Evolutionary conservation across 352 stramenopile genomes (phyloP).

Genomic region (Globisporangium mamillatum): DNA sequence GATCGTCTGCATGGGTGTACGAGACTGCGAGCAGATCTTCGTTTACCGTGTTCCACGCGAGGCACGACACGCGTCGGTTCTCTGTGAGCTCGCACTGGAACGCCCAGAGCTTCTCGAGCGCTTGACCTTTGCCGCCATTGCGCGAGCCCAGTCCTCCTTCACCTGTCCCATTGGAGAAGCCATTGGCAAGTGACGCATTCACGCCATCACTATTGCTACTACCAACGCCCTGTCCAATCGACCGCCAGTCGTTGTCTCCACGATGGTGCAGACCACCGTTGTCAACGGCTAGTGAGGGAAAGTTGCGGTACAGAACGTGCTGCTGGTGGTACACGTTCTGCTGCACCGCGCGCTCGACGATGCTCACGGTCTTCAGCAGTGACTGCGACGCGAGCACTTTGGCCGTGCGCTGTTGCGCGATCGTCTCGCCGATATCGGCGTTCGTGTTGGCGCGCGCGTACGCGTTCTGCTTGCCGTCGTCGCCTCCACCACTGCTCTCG

Average conservation of each 20-base stretch:
- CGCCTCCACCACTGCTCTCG: slow-evolving; percentile 25
- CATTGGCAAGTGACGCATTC: slow-evolving; percentile 16
- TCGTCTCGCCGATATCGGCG: slow-evolving; percentile 70
- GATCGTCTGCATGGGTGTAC: slow-evolving; percentile 47
- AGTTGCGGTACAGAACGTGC: slow-evolving; percentile 83
- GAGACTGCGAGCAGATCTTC: slow-evolving; percentile 90
- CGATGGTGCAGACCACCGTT: neutral
- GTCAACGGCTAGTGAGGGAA: slow-evolving; percentile 34
- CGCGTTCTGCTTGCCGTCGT: slow-evolving; percentile 47
- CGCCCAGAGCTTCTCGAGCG: slow-evolving; percentile 72
- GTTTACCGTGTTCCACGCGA: slow-evolving; percentile 87
- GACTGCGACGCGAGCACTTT: slow-evolving; percentile 60
- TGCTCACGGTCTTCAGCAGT: slow-evolving; percentile 55
- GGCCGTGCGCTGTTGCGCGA: slow-evolving; percentile 56
- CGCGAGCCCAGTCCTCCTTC: neutral
- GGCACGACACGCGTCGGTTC: slow-evolving; percentile 58
- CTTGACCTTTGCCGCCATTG: slow-evolving; percentile 15
- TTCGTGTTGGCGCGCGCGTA: slow-evolving; percentile 72
- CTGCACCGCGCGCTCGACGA: slow-evolving; percentile 84
- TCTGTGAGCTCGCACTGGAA: slow-evolving; percentile 68
- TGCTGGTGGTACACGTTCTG: slow-evolving; percentile 87
- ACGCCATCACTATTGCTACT: slow-evolving; percentile 3
- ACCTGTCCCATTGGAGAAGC: slow-evolving; percentile 15
- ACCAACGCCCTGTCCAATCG: neutral
- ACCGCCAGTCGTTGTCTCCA: slow-evolving; percentile 17